These are phyloP conservation scores for Leishmania major DNA, from an alignment of 208 protist species.

Conservation along the genomic window DNA sequence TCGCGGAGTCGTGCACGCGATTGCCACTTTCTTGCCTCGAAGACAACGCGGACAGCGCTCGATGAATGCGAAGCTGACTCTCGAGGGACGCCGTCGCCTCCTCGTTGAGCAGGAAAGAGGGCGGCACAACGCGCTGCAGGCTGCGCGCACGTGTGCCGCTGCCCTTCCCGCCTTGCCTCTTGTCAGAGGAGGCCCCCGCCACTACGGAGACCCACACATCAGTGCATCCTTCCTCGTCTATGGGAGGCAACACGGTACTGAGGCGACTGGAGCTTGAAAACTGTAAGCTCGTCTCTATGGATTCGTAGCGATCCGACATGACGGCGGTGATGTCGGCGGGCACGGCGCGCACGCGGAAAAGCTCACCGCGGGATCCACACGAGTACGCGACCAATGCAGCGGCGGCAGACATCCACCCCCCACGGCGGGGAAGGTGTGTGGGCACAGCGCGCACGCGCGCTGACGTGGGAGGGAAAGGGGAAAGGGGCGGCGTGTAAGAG, in stretches of 20 bases:
- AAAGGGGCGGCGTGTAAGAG: background rate
- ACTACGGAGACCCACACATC: background rate
- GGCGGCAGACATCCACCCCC: background rate
- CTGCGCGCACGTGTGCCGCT: background rate
- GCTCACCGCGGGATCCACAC: background rate
- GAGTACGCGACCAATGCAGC: background rate
- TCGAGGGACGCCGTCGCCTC: background rate
- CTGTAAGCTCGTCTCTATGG: background rate
- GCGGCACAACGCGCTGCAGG: background rate
- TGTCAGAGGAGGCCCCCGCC: background rate
- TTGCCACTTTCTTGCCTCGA: background rate
- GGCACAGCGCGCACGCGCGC: background rate
- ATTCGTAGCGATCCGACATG: background rate
- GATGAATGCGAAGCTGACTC: background rate
- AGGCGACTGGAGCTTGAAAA: slow-evolving; percentile 27
- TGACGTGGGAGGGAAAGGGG: too few relatives aligned
- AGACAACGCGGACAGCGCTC: background rate
- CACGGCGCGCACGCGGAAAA: background rate
- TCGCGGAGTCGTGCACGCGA: background rate
- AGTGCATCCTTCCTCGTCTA: background rate
- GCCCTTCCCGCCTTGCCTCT: background rate
- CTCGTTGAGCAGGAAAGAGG: background rate
- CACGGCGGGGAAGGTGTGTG: background rate
- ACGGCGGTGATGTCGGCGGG: background rate
- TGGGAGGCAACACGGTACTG: slow-evolving; percentile 4